phyloP scores from a whole-genome alignment of 345 rosid genomes.

The Boechera retrofracta region DNA sequence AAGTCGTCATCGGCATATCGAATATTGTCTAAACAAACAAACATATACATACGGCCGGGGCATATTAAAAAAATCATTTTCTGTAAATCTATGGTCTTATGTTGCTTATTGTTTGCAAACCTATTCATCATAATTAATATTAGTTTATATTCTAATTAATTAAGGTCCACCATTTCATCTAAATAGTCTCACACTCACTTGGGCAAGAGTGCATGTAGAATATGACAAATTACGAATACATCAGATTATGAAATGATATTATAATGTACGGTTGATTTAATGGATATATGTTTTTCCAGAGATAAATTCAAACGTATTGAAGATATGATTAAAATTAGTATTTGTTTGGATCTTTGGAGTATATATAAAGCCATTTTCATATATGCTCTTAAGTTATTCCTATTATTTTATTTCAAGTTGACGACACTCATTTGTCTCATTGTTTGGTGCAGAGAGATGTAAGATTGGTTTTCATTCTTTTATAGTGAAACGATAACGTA shows the following conservation, averaged over 20 bases:
- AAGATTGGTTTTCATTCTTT: not conserved
- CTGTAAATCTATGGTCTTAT: not conserved
- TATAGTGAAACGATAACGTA: constrained; percentile 28
- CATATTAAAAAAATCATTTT: not conserved
- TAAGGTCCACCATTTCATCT: constrained; percentile 12
- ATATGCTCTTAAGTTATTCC: not conserved
- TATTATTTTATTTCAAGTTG: constrained; percentile 20
- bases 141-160: constrained; percentile 2
- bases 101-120: not conserved
- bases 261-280: not conserved
- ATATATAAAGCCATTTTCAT: not conserved
- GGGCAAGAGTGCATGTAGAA: not conserved
- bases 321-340: not conserved
- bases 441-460: not conserved
- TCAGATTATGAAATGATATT: not conserved
- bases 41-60: not conserved
- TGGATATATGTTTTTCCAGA: not conserved
- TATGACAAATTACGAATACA: not conserved
- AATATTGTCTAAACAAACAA: constrained; percentile 14
- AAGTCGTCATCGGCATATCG: constrained; percentile 33
- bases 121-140: not conserved
- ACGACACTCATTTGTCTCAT: not conserved
- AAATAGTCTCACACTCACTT: constrained; percentile 12
- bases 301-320: not conserved
- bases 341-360: not conserved